phyloP scores from a whole-genome alignment of 352 stramenopile species.

The Phytophthora citricola region DNA sequence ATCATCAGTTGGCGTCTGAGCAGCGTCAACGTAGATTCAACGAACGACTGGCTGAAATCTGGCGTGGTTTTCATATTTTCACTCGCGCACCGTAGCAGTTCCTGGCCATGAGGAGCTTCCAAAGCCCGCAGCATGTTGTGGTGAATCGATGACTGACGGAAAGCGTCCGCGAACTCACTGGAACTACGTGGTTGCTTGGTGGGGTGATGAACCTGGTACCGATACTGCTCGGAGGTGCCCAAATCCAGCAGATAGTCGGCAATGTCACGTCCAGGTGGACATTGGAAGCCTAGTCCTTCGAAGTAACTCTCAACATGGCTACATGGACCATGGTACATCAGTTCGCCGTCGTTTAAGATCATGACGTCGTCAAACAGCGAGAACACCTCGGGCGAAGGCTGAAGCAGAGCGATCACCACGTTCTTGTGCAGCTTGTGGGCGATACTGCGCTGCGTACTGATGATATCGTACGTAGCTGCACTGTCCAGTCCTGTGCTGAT shows the following conservation, averaged over 20 bases:
- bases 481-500: constrained; percentile 92
- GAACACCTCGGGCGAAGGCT: constrained; percentile 91
- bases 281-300: constrained; percentile 46
- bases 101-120: constrained; percentile 7
- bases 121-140: constrained; percentile 13
- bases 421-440: constrained; percentile 41
- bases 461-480: constrained; percentile 59
- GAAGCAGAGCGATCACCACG: constrained; percentile 71
- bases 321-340: constrained; percentile 24
- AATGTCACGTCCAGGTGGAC: constrained; percentile 30
- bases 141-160: constrained; percentile 13
- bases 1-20: constrained; percentile 60
- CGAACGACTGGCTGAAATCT: constrained; percentile 36
- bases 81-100: constrained; percentile 24
- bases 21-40: constrained; percentile 28
- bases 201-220: constrained; percentile 9
- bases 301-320: constrained; percentile 14
- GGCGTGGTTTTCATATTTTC: constrained; percentile 31
- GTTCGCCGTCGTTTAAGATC: constrained; percentile 58
- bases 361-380: constrained; percentile 74
- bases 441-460: constrained; percentile 33
- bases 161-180: constrained; percentile 43
- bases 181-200: constrained; percentile 9
- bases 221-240: constrained; percentile 31
- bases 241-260: constrained; percentile 45